phyloP scores from a whole-genome alignment of 805 yeast genomes.

The Debaryomyces tyrocola region DNA sequence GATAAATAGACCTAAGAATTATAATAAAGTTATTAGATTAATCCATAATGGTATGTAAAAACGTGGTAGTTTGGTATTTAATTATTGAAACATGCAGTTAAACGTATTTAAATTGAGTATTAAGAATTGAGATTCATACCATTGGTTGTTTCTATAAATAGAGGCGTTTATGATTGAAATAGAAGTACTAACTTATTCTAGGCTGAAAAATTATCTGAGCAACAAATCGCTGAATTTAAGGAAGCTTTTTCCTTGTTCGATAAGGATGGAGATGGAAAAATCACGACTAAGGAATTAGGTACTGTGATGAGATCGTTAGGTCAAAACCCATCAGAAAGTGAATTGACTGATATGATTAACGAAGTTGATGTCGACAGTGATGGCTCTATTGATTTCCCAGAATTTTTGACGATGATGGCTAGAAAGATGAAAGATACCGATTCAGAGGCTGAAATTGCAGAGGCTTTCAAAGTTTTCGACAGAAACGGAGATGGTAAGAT shows the following conservation, averaged over 20 bases:
- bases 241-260: constrained; percentile 98
- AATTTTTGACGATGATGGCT: constrained; percentile 46
- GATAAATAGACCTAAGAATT: background rate
- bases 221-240: constrained; percentile 94
- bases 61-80: background rate
- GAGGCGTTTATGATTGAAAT: background rate
- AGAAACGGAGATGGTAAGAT: constrained; percentile 95
- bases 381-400: constrained; percentile 59
- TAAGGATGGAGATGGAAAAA: constrained; percentile 95
- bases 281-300: constrained; percentile 93
- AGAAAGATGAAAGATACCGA: constrained; percentile 92
- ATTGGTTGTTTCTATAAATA: background rate
- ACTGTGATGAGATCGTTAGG: constrained; percentile 99
- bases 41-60: background rate
- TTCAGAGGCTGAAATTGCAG: constrained; percentile 94
- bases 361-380: constrained; percentile 96
- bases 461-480: constrained; percentile 98
- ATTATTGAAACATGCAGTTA: background rate
- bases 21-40: background rate
- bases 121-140: background rate
- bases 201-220: constrained; percentile 91
- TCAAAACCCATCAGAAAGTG: constrained; percentile 94
- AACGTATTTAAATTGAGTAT: background rate
- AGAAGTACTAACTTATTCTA: constrained; percentile 15
- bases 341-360: constrained; percentile 93